These are phyloP conservation scores for Globisporangium splendens DNA, from an alignment of 352 stramenopile genomes.

Conservation along the genomic window DNA sequence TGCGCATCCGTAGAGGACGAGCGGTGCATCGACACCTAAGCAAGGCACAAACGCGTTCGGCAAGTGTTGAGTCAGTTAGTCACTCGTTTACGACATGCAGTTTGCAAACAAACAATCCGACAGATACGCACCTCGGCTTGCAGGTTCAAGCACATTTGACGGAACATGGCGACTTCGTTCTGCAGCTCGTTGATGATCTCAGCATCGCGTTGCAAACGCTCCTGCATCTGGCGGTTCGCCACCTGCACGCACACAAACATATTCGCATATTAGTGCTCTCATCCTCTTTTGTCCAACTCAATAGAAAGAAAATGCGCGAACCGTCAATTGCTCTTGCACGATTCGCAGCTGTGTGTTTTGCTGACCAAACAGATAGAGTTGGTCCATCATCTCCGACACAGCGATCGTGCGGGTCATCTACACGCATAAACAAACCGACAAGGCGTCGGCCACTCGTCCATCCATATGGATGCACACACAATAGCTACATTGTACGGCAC, in stretches of 20 bases:
- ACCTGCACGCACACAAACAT: slow-evolving; percentile 24
- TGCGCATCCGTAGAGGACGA: neutral
- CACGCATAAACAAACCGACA: neutral
- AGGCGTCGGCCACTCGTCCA: neutral
- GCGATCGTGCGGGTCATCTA: slow-evolving; percentile 69
- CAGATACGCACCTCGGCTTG: slow-evolving; percentile 59
- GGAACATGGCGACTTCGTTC: slow-evolving; percentile 81
- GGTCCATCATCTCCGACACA: slow-evolving; percentile 79
- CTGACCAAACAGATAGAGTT: slow-evolving; percentile 64
- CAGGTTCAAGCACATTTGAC: slow-evolving; percentile 78
- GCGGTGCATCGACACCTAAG: slow-evolving; percentile 13
- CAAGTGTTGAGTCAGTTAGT: neutral
- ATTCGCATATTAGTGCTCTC: neutral
- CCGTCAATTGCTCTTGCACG: slow-evolving; percentile 62
- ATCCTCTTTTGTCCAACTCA: neutral
- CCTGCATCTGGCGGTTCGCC: slow-evolving; percentile 64
- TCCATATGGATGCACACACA: neutral
- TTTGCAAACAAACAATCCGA: neutral
- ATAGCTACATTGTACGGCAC: neutral
- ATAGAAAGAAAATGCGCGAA: slow-evolving; percentile 18
- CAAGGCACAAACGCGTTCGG: no score
- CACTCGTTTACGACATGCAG: neutral
- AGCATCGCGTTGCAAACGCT: slow-evolving; percentile 57
- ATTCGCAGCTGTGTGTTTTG: slow-evolving; percentile 60
- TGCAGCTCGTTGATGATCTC: slow-evolving; percentile 63